Conservation (phyloP, 257 asterid genomes). For the Nicotiana obtusifolia region DNA sequence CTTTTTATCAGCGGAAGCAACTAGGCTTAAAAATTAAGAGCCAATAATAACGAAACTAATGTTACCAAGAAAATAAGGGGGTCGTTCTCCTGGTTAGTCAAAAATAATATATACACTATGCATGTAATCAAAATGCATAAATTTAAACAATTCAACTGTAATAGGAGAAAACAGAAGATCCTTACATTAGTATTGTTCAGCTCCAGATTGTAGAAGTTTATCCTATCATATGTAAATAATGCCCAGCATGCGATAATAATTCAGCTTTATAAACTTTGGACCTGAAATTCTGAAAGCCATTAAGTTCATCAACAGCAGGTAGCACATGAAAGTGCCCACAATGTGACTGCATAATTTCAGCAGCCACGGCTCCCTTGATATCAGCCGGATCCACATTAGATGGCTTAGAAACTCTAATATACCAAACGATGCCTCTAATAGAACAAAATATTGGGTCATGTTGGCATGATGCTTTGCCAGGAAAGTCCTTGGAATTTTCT, state of each 20-base stretch:
- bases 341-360: conserved; percentile 31
- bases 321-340: conserved; percentile 61
- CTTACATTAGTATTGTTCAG: conserved; percentile 75
- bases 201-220: conserved; percentile 83
- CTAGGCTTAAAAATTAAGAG: neutral
- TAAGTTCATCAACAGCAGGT: conserved; percentile 52
- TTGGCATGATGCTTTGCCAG: conserved; percentile 74
- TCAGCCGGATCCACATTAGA: conserved; percentile 45
- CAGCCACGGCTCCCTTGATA: conserved; percentile 5
- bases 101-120: too few relatives aligned
- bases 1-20: neutral
- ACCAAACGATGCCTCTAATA: conserved; percentile 67
- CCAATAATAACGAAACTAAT: neutral
- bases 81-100: too few relatives aligned
- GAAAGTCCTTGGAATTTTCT: too few relatives aligned
- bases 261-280: conserved; percentile 64
- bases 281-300: conserved; percentile 67
- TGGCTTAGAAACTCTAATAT: conserved; percentile 73
- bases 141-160: neutral
- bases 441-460: conserved; percentile 82
- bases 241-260: conserved; percentile 81
- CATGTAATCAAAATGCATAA: neutral
- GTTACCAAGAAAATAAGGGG: too few relatives aligned
- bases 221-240: conserved; percentile 39
- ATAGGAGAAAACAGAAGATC: neutral